Conservation (phyloP, 345 rosid genomes). For the Gossypium turneri region DNA sequence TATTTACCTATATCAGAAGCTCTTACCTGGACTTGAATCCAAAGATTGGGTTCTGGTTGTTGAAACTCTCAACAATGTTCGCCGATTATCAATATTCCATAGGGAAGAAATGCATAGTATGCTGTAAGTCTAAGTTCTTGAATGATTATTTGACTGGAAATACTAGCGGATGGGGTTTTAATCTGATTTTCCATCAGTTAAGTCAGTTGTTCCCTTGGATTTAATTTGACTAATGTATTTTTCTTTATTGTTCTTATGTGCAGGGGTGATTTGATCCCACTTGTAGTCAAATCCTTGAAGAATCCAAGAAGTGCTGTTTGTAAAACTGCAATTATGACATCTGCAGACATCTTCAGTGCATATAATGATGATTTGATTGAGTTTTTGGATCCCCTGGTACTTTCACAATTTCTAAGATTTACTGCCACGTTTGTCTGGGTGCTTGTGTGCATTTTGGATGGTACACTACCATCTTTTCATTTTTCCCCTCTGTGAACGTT, state of each 20-base stretch:
- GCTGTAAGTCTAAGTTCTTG: constrained; percentile 50
- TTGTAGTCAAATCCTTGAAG: constrained; percentile 80
- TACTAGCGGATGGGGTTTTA: neutral
- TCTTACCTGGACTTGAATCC: constrained; percentile 71
- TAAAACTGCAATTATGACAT: constrained; percentile 92
- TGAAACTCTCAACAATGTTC: constrained; percentile 74
- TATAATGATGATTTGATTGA: constrained; percentile 64
- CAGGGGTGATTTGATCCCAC: constrained; percentile 71
- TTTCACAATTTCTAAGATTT: neutral
- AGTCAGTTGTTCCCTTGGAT: neutral
- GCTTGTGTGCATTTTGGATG: neutral
- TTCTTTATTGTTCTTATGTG: constrained; percentile 20
- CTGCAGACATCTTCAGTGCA: constrained; percentile 71
- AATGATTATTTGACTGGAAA: constrained; percentile 11
- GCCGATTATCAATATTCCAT: constrained; percentile 76
- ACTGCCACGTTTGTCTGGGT: neutral
- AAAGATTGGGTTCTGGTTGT: constrained; percentile 82
- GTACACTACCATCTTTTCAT: neutral
- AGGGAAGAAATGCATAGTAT: constrained; percentile 56
- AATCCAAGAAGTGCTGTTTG: constrained; percentile 97
- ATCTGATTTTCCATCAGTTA: neutral
- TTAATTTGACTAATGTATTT: constrained; percentile 2
- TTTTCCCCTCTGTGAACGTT: neutral
- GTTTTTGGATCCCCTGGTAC: constrained; percentile 76
- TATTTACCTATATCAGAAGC: constrained; percentile 32